Percentiles rank a stretch among this genome's conserved stretches.
These are phyloP conservation scores for Paecilomyces dactylethromorphus DNA, from an alignment of 2,329 filamentous ascomycete species.

Conservation along the genomic window DNA sequence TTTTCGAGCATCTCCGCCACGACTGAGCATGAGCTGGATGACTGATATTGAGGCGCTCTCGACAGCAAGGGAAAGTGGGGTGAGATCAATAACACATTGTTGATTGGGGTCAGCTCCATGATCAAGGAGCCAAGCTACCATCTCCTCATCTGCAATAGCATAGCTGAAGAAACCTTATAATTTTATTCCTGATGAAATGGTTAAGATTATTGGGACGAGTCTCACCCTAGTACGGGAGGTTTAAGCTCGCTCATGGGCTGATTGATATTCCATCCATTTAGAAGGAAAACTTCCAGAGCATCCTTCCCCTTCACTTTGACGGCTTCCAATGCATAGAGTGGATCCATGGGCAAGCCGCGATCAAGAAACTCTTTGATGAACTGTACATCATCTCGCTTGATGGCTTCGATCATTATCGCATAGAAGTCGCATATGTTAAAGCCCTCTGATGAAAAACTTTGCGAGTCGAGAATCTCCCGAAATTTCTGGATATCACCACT, in stretches of 20 bases:
- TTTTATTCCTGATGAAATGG: background rate
- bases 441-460: background rate
- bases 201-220: slow-evolving; percentile 1
- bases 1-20: slow-evolving; percentile 12
- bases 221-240: slow-evolving; percentile 16
- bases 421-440: slow-evolving; percentile 13
- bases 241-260: slow-evolving; percentile 11
- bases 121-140: slow-evolving; percentile 18
- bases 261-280: slow-evolving; percentile 18
- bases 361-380: slow-evolving; percentile 13
- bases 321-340: slow-evolving; percentile 11
- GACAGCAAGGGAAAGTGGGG: slow-evolving; percentile 17
- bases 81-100: slow-evolving; percentile 16
- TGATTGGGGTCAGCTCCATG: slow-evolving; percentile 19
- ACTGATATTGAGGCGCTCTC: slow-evolving; percentile 11
- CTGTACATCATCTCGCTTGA: slow-evolving; percentile 8
- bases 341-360: slow-evolving; percentile 11
- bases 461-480: slow-evolving; percentile 3
- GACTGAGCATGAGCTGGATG: slow-evolving; percentile 13
- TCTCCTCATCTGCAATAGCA: slow-evolving; percentile 14
- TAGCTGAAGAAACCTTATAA: slow-evolving; percentile 8
- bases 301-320: slow-evolving; percentile 7
- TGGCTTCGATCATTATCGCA: slow-evolving; percentile 13
- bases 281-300: slow-evolving; percentile 7
- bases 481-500: slow-evolving; percentile 5